Evolutionary conservation across 1,139 yeast species (phyloP), one percentile per base, ranked within the genome.

Genomic region (Eremothecium cymbalariae): DNA sequence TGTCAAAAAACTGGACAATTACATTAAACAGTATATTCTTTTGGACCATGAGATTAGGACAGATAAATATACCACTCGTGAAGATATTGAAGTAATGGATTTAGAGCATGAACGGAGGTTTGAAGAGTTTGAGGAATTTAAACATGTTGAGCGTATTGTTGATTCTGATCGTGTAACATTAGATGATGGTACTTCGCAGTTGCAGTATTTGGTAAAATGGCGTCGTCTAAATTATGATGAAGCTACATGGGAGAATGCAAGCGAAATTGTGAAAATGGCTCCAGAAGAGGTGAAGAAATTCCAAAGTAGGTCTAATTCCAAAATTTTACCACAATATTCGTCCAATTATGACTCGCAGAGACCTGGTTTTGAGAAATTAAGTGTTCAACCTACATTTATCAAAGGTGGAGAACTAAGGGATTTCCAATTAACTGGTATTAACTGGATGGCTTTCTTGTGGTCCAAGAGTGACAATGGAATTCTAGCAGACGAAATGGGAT

Each of bases 381-480:
- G 73, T 18, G 72, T 71, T 38, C 99, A 93, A 62, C 99, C 99
- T 1, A 69, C 78, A 9, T 93, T 80, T 53, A 81, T 93, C 46
- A 86, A 86, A 55, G 81, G 82, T 51, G 96, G 97, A 31, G 94
- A 82, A 58, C 68, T 90, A 45, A 74, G 98, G 57, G 98, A 93
- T 64, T 90, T 93, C 71, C 99, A 93, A 63, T 70, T 93, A 54
- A 90, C 98, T 0, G 99, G 99, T 42, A 70, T 93, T 44, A 93
- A 93, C 60, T 93, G 98, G 99, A 93, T 93, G 98, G 98, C 98
- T 0, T 93, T 86, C 56, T 67, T 93, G 44, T 93, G 98, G 98
- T 84, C 95, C 3, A 73, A 96, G 55, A 85, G 90, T 59, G 96
- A 90, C 62, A 93, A 90, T 59, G 99, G 99, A 37, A 93, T 93